Evolutionary conservation across 2,329 filamentous ascomycete species (phyloP), one percentile per base, ranked within the genome.

Genomic region (Ophiostoma pallidulum): DNA sequence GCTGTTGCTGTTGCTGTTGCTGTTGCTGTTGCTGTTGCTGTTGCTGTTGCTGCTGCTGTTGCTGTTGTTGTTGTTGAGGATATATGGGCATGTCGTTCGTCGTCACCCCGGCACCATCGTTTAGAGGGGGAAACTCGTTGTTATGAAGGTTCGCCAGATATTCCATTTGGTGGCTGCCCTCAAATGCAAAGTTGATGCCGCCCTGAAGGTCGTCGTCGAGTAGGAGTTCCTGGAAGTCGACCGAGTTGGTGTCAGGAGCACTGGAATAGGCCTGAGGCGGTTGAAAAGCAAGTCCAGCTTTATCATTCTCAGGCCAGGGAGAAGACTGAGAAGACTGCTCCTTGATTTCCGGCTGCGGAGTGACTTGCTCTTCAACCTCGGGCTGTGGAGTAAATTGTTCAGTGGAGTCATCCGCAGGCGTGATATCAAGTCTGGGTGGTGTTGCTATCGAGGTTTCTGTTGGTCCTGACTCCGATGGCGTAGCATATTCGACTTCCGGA

Each of bases 381-480:
- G 28, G 16, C 20, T 51, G 36, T 41, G 45, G 18, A 12, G 26
- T 40, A 41, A 48, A 48, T 19, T 51, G 32, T 20, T 45, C 36
- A 14, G 29, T 29, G 37, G 19, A 10, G 41, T 41, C 49, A 45
- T 50, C 41, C 35, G 54, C 40, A 40, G 42, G 22, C 19, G 19
- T 16, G 18, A 24, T 12, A 14, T 31, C 10, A 10, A 37, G 16
- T 22, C 33, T n/a, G 22, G 38, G 9, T 18, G 37, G 37, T 16
- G 38, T 28, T 13, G 20, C 20, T 5, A 29, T 33, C 16, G 33
- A n/a, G n/a, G 43, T 36, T 7, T 45, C 28, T 18, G 37, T 22
- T 18, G 43, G 35, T 4, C 26, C 18, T 14, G 43, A 20, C 43
- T 32, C 43, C 18, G 35, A 24, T 31, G 16, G 43, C 14, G 26